Conservation (phyloP, 768 basidiomycete genomes). For the Pleurotus tuoliensis region DNA sequence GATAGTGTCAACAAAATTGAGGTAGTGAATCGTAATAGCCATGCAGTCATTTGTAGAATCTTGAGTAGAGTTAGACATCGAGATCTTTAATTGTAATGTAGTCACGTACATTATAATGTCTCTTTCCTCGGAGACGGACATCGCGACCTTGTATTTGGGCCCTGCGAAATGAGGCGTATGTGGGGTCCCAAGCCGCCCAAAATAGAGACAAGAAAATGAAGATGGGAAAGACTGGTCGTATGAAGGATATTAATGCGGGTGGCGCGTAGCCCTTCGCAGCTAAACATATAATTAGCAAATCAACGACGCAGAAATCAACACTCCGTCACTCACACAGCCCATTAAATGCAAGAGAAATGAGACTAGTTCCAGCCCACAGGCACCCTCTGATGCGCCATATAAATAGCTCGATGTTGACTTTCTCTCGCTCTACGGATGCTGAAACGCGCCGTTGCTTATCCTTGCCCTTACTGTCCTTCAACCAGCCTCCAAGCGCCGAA, state of each 20-base stretch:
- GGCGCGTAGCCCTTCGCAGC: slow-evolving; percentile 30
- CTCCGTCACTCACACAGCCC: slow-evolving; percentile 37
- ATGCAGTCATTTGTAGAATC: slow-evolving; percentile 56
- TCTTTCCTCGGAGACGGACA: slow-evolving; percentile 63
- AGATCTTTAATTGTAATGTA: not conserved
- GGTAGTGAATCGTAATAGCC: slow-evolving; percentile 54
- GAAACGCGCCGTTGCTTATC: slow-evolving; percentile 49
- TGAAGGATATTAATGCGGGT: slow-evolving; percentile 19
- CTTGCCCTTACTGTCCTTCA: slow-evolving; percentile 64
- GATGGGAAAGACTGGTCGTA: slow-evolving; percentile 43
- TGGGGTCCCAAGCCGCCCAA: slow-evolving; percentile 88
- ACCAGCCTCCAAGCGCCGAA: slow-evolving; percentile 69
- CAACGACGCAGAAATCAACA: not conserved
- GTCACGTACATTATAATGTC: slow-evolving; percentile 54
- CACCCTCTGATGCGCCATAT: slow-evolving; percentile 69
- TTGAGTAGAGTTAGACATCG: slow-evolving; percentile 19
- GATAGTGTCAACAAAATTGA: slow-evolving; percentile 39
- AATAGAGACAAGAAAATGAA: slow-evolving; percentile 56
- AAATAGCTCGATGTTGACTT: slow-evolving; percentile 44
- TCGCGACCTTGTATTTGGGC: slow-evolving; percentile 70
- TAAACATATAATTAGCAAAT: slow-evolving; percentile 10
- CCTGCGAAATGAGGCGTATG: slow-evolving; percentile 56
- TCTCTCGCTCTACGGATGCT: slow-evolving; percentile 36
- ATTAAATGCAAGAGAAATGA: slow-evolving; percentile 38
- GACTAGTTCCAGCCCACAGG: slow-evolving; percentile 55